Evolutionary conservation across 176 grass and related monocot species (phyloP), one percentile per base, ranked within the genome.

Genomic region (Typha latifolia): DNA sequence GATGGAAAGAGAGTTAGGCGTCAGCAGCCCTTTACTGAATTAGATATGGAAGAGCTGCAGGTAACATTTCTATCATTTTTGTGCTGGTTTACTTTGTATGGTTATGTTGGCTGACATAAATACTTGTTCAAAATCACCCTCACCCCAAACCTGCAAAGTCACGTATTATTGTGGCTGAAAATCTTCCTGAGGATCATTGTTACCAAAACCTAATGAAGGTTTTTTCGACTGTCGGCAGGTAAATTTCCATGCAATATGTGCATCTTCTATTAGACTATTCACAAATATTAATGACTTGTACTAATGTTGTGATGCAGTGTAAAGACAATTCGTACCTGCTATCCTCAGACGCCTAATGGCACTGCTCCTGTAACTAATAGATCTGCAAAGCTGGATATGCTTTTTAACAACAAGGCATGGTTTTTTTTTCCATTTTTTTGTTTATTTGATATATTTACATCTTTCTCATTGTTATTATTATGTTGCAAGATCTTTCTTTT

Each of bases 121-220:
- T 69, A 48, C 13, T 79, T 81, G 62, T 67, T 43, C 37, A 43
- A 43, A 9, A 9, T 6, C 37, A 10, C 37, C 9, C 37, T 43
- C 7, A 43, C 6, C 37, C 1, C 7, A 43, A 43, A 43, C 37
- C 5, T 10, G 37, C 37, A 43, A 43, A 99, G 94, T 83, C 89
- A 21, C 89, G 94, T 34, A 99, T 99, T 71, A 84, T 99, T 69
- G 94, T 99, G 67, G 89, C 89, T 66, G 94, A 99, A 82, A 99
- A 99, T 78, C 77, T 99, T 61, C 94, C 94, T 70, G 94, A 99
- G 67, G 94, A 99, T 83, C 94, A 99, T 77, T 93, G 86, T 80
- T 93, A 99, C 86, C 94, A 93, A 64, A 99, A 99, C 69, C 79
- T 99, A 67, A 90, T 99, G 94, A 99, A 86, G 81, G 73, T 99